These are phyloP conservation scores for Lagerstroemia speciosa DNA, from an alignment of 345 rosid species.

Conservation along the genomic window DNA sequence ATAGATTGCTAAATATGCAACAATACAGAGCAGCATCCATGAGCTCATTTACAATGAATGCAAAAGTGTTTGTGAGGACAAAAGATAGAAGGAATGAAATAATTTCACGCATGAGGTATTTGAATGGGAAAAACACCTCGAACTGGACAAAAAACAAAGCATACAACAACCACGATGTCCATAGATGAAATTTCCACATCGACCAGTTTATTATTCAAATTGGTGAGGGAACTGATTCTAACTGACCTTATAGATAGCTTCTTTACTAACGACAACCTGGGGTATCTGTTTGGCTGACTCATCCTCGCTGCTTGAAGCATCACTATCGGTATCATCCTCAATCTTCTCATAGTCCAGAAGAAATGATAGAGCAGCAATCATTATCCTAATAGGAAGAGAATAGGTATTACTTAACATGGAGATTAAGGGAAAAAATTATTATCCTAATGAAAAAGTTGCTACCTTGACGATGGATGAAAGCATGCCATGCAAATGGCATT, in stretches of 20 bases:
- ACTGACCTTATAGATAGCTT: conserved; percentile 73
- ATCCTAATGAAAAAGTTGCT: not conserved
- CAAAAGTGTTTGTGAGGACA: too few relatives aligned
- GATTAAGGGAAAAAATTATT: not conserved
- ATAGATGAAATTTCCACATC: not conserved
- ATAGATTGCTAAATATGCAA: not conserved
- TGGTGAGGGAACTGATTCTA: not conserved
- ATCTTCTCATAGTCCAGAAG: conserved; percentile 88
- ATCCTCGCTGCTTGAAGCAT: conserved; percentile 66
- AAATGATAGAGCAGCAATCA: conserved; percentile 67
- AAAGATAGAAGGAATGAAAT: too few relatives aligned
- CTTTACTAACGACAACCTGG: conserved; percentile 48
- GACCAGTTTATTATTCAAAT: not conserved
- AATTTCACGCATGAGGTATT: too few relatives aligned
- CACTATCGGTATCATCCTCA: conserved; percentile 58
- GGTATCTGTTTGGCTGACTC: conserved; percentile 35
- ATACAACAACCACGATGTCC: not conserved
- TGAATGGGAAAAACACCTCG: too few relatives aligned
- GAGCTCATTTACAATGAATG: too few relatives aligned
- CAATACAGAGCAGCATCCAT: too few relatives aligned
- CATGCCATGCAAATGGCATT: conserved; percentile 87
- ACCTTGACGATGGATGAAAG: conserved; percentile 84
- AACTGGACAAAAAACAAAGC: not conserved
- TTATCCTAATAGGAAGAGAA: conserved; percentile 45
- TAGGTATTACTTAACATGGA: conserved; percentile 2